These are phyloP conservation scores for Phylloporus sp. DNA, from an alignment of 1,284 basidiomycete species.

Conservation along the genomic window DNA sequence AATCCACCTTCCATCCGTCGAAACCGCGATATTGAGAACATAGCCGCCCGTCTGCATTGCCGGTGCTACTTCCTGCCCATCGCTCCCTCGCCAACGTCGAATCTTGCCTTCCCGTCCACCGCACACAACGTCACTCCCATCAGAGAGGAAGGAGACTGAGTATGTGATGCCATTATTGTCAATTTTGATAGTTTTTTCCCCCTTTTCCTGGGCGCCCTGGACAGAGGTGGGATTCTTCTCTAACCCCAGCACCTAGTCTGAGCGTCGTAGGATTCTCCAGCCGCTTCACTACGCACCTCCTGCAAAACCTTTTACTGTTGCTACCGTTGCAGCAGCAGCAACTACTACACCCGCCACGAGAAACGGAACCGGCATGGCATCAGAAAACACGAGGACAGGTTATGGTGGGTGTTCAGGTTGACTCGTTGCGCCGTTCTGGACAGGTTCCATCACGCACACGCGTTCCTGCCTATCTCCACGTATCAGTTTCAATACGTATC, in stretches of 20 bases:
- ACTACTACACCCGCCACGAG: neutral
- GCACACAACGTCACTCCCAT: neutral
- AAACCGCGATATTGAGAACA: constrained; percentile 6
- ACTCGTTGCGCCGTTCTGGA: neutral
- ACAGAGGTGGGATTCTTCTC: neutral
- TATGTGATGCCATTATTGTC: neutral
- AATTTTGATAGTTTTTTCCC: neutral
- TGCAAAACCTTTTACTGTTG: neutral
- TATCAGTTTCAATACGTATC: neutral
- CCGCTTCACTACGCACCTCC: neutral
- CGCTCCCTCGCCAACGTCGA: neutral
- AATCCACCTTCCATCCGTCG: constrained; percentile 6
- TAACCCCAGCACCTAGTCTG: neutral
- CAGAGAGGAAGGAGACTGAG: neutral
- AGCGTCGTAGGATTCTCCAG: neutral
- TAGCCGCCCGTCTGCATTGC: constrained; percentile 1
- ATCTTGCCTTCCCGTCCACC: neutral
- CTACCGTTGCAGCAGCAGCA: neutral
- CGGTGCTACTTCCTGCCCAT: neutral
- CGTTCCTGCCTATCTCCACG: neutral
- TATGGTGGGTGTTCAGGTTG: neutral
- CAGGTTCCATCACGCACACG: neutral
- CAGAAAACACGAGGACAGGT: neutral
- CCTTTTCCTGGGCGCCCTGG: neutral
- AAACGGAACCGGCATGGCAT: neutral